phyloP scores from a whole-genome alignment of 768 basidiomycete genomes.

The Kwoniella mangroviensis region DNA sequence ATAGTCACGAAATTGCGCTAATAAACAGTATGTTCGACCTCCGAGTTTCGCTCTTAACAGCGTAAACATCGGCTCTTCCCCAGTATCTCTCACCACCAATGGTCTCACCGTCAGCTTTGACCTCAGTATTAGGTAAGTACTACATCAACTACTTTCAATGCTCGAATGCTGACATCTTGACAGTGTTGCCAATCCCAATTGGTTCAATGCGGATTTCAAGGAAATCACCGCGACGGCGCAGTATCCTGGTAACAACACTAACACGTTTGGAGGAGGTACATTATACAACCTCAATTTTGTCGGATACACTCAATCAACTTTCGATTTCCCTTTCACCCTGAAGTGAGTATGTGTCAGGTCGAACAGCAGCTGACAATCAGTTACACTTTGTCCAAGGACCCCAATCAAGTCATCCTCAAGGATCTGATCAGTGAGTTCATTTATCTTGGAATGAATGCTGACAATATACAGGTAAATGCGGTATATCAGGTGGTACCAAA shows the following conservation, averaged over 20 bases:
- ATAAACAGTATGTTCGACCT: slow-evolving; percentile 54
- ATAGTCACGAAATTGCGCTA: not conserved
- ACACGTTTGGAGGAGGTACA: slow-evolving; percentile 52
- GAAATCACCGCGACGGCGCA: slow-evolving; percentile 48
- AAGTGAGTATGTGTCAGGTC: slow-evolving; percentile 34
- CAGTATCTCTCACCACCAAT: slow-evolving; percentile 43
- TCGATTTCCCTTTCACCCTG: slow-evolving; percentile 54
- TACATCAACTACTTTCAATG: not conserved
- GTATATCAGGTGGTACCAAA: slow-evolving; percentile 28
- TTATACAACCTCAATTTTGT: slow-evolving; percentile 53
- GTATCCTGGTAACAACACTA: slow-evolving; percentile 44
- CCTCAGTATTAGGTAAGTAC: slow-evolving; percentile 46
- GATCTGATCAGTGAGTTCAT: slow-evolving; percentile 51
- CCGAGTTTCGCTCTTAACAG: slow-evolving; percentile 50
- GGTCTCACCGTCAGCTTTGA: slow-evolving; percentile 50
- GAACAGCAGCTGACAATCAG: slow-evolving; percentile 28
- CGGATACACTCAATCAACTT: slow-evolving; percentile 49
- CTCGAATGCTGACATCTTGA: not conserved
- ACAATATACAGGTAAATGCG: slow-evolving; percentile 49
- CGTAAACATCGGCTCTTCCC: slow-evolving; percentile 45
- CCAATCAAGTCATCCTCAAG: slow-evolving; percentile 49
- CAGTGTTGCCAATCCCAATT: slow-evolving; percentile 56
- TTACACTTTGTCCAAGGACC: slow-evolving; percentile 51
- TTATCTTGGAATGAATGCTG: not conserved
- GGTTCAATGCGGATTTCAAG: slow-evolving; percentile 56